Base-by-base conservation (phyloP, 2,329 filamentous ascomycete species). In the Fusarium siculi region DNA sequence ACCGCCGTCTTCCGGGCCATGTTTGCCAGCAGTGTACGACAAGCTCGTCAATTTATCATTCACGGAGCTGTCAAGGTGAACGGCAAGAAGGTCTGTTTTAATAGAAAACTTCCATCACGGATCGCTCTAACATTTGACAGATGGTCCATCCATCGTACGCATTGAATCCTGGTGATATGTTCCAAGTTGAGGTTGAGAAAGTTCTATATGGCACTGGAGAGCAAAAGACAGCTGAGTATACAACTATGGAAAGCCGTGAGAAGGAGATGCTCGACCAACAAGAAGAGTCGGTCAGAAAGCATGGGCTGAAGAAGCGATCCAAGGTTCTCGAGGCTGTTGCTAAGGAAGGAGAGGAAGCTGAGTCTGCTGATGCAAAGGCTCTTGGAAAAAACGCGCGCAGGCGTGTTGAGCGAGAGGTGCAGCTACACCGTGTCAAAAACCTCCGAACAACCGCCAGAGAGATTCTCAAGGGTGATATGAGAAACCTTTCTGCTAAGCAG, bases 151-250 rank as follows among this genome's bases (percentile, higher is more conserved):
- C 96, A 14, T 93, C 94, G 62, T 99, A 99, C 82, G 91, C 95
- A 74, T 89, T 99, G 43, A 99, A 99, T 82, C 97, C 96, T 6
- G 96, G 96, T 76, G 96, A 99, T 81, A 94, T 99, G 91, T 99
- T 99, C 87, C 94, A 97, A 81, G 96, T 99, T 77, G 93, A 98
- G 25, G 88, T 93, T 40, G 94, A 97, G 43, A 91, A 92, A 76
- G 96, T 99, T 63, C 88, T 99, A 82, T 95, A 89, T 78, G 96
- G 94, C 39, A 97, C 95, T 2, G 96, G 96, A 66, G 87, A 89
- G 32, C 88, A 89, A 54, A 96, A 95, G 83, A 82, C 87, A 75
- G 71, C 58, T 7, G 64, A 78, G 58, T 63, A 72, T 25, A 63
- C 68, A 7, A 60, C 80, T 18, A 69, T 73, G n/a, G 68, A 77